A percentile compares a stretch with the other conserved stretches of the same genome.
Evolutionary conservation across 805 yeast genomes (phyloP).

Genomic region (Candida alai): DNA sequence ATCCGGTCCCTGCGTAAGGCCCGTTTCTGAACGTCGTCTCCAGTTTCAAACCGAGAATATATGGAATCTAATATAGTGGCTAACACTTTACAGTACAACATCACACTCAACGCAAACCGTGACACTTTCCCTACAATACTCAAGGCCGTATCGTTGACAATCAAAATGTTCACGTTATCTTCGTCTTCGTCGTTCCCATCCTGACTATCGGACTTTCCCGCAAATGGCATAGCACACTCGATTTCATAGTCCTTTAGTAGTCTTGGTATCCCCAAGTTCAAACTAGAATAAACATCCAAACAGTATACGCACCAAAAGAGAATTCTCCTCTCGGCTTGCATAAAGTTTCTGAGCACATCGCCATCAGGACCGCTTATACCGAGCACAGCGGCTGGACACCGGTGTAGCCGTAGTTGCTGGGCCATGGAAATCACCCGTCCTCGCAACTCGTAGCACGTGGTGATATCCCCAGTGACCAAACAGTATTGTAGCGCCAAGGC

Average conservation of each 20-base stretch:
- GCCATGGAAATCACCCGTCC: slow-evolving; percentile 79
- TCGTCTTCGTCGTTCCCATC: slow-evolving; percentile 30
- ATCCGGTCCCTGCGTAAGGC: slow-evolving; percentile 51
- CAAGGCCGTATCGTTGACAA: slow-evolving; percentile 55
- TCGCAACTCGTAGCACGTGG: slow-evolving; percentile 70
- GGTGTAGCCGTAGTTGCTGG: slow-evolving; percentile 77
- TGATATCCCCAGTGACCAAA: slow-evolving; percentile 66
- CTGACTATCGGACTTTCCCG: slow-evolving; percentile 40
- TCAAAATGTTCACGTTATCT: slow-evolving; percentile 53
- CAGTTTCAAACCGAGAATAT: slow-evolving; percentile 52
- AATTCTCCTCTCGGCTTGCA: slow-evolving; percentile 79
- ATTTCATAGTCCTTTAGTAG: slow-evolving; percentile 75
- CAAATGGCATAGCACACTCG: slow-evolving; percentile 80
- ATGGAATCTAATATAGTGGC: slow-evolving; percentile 71
- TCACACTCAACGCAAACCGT: slow-evolving; percentile 56
- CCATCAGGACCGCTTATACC: slow-evolving; percentile 40
- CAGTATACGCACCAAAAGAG: slow-evolving; percentile 82
- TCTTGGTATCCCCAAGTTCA: slow-evolving; percentile 80
- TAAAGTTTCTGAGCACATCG: slow-evolving; percentile 42
- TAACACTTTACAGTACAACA: slow-evolving; percentile 68
- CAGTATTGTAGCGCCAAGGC: slow-evolving; percentile 68
- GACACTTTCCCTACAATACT: slow-evolving; percentile 69
- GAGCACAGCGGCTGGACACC: slow-evolving; percentile 82
- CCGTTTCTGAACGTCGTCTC: slow-evolving; percentile 20
- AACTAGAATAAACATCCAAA: slow-evolving; percentile 70